Conservation (phyloP, 2,329 filamentous ascomycete genomes). For the Thelonectria rubi region DNA sequence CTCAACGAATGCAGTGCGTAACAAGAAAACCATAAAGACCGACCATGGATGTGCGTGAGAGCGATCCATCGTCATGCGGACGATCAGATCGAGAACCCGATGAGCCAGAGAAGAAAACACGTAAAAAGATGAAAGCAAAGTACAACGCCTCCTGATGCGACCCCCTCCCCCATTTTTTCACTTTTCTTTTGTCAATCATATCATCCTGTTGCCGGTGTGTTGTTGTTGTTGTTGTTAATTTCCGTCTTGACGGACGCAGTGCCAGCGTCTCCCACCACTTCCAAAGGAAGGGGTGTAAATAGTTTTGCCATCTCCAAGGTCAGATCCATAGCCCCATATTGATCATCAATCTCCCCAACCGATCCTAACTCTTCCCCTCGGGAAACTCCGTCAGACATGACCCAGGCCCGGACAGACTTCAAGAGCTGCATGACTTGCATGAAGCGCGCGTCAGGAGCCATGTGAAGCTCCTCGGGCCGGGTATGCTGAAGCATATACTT, state of each 20-base stretch:
- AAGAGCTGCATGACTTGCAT: slow-evolving; percentile 67
- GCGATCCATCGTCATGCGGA: slow-evolving; percentile 34
- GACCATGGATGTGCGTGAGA: slow-evolving; percentile 43
- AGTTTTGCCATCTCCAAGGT: slow-evolving; percentile 77
- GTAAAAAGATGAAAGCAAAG: slow-evolving; percentile 43
- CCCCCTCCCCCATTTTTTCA: slow-evolving; percentile 44
- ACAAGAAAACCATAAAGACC: slow-evolving; percentile 42
- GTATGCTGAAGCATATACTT: slow-evolving; percentile 71
- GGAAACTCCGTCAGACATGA: slow-evolving; percentile 69
- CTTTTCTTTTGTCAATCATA: slow-evolving; percentile 44
- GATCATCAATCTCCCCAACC: slow-evolving; percentile 73
- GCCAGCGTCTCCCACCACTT: slow-evolving; percentile 54
- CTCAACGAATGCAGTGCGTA: slow-evolving; percentile 49
- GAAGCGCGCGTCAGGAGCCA: slow-evolving; percentile 67
- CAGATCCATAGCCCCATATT: slow-evolving; percentile 70
- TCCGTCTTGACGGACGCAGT: slow-evolving; percentile 55
- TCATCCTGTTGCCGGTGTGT: slow-evolving; percentile 39
- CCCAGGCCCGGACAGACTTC: slow-evolving; percentile 68
- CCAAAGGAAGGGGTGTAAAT: slow-evolving; percentile 66
- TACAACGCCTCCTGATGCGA: slow-evolving; percentile 53
- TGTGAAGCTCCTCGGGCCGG: slow-evolving; percentile 60
- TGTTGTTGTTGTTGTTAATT: slow-evolving; percentile 36
- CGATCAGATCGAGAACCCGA: slow-evolving; percentile 34
- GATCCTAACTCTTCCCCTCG: slow-evolving; percentile 75
- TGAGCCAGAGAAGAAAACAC: slow-evolving; percentile 34